phyloP scores from a whole-genome alignment of 805 yeast species.

The Aciculoconidium aculeatum region DNA sequence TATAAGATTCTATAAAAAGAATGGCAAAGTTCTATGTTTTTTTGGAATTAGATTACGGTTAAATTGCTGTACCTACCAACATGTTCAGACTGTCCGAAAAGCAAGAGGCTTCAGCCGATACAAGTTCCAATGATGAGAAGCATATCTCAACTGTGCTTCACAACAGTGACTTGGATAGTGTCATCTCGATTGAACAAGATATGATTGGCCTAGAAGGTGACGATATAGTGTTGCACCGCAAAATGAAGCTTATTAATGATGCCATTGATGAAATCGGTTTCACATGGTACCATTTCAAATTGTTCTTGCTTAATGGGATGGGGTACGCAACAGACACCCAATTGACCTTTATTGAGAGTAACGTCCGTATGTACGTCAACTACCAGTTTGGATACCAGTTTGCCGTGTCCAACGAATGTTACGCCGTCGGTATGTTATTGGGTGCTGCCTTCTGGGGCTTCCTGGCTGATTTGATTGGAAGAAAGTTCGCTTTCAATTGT shows the following conservation, averaged over 20 bases:
- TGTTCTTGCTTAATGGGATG: conserved; percentile 25
- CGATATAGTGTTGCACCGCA: conserved; percentile 33
- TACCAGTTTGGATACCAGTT: conserved; percentile 21
- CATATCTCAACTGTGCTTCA: too few relatives aligned
- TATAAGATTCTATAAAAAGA: too few relatives aligned
- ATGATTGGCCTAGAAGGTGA: conserved; percentile 15
- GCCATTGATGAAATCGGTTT: conserved; percentile 56
- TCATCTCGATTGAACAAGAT: too few relatives aligned
- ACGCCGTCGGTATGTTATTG: conserved; percentile 35
- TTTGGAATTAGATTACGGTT: too few relatives aligned
- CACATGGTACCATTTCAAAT: conserved; percentile 23
- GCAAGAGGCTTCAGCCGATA: too few relatives aligned
- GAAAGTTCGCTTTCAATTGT: conserved; percentile 46
- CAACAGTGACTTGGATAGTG: too few relatives aligned
- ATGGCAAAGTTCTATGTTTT: too few relatives aligned
- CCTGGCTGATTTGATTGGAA: conserved; percentile 49
- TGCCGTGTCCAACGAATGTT: conserved; percentile 19
- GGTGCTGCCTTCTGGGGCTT: conserved; percentile 54
- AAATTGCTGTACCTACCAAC: too few relatives aligned
- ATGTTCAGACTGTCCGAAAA: too few relatives aligned
- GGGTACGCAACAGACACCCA: conserved; percentile 29
- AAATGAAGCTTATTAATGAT: conserved; percentile 42
- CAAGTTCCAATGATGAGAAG: too few relatives aligned
- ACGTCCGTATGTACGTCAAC: conserved; percentile 20
- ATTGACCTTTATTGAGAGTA: conserved; percentile 17